Conservation (phyloP, 306 rosid species). For the Cajanus cajan region DNA sequence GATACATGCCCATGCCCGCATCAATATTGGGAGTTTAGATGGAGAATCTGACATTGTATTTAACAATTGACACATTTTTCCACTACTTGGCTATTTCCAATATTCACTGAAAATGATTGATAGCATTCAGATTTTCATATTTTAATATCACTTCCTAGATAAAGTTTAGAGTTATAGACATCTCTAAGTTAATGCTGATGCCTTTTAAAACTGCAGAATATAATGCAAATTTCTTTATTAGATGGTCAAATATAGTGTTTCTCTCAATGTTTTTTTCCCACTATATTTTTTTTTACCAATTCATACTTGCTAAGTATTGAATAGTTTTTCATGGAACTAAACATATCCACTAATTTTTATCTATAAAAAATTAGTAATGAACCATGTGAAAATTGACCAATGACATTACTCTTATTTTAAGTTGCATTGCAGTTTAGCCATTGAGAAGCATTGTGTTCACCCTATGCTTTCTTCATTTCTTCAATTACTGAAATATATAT, state of each 20-base stretch:
- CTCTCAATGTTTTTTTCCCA: background rate
- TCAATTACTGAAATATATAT: conserved; percentile 11
- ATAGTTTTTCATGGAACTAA: background rate
- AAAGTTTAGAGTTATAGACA: background rate
- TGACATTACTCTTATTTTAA: background rate
- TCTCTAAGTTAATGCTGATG: background rate
- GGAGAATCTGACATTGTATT: conserved; percentile 2
- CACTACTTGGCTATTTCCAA: background rate
- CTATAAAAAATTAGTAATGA: background rate
- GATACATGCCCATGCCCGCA: background rate
- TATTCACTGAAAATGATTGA: conserved; percentile 19
- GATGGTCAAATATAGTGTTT: conserved; percentile 2
- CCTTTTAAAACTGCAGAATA: background rate
- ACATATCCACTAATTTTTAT: background rate
- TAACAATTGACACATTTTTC: conserved; percentile 7
- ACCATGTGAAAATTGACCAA: background rate
- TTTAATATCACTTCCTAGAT: background rate
- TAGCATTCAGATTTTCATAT: conserved; percentile 15
- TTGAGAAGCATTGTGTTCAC: conserved; percentile 9
- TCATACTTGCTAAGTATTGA: background rate
- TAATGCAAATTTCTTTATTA: background rate
- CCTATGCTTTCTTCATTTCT: background rate
- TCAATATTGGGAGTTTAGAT: conserved; percentile 1
- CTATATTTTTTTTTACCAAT: background rate
- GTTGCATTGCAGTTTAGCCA: conserved; percentile 20